These are phyloP conservation scores for Dacryopinax spathularia DNA, from an alignment of 768 basidiomycete genomes.

Conservation along the genomic window DNA sequence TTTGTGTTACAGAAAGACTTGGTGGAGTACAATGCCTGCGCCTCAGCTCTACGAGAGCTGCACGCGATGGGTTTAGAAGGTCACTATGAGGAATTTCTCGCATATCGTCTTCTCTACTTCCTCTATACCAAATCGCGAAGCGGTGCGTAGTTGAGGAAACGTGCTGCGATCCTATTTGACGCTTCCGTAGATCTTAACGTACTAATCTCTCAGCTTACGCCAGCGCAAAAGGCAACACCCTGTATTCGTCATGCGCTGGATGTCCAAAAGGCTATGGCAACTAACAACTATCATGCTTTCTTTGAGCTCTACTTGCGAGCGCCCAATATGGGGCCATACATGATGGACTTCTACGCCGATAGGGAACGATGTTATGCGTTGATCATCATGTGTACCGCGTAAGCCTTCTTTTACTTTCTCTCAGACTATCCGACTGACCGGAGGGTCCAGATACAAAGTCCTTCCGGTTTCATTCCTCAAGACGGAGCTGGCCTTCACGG, in stretches of 20 bases:
- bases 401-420: conserved; percentile 24
- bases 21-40: conserved; percentile 98
- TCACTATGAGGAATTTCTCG: conserved; percentile 88
- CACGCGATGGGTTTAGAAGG: conserved; percentile 91
- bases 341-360: conserved; percentile 97
- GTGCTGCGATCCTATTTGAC: neutral
- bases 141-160: conserved; percentile 39
- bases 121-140: conserved; percentile 86
- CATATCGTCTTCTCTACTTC: conserved; percentile 93
- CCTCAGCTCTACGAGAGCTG: conserved; percentile 72
- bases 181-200: conserved; percentile 71
- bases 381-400: conserved; percentile 89
- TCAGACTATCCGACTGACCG: neutral
- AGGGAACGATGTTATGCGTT: conserved; percentile 78
- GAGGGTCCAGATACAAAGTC: conserved; percentile 54
- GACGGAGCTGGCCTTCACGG: conserved; percentile 74
- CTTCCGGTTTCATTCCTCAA: conserved; percentile 64
- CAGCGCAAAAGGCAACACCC: conserved; percentile 65
- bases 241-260: conserved; percentile 79
- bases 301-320: conserved; percentile 72
- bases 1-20: conserved; percentile 71
- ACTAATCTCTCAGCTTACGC: conserved; percentile 93
- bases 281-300: conserved; percentile 87
- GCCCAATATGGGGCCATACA: conserved; percentile 95
- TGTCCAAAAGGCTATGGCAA: conserved; percentile 77